These are phyloP conservation scores for Diutina mesorugosa DNA, from an alignment of 1,139 yeast genomes.

Conservation along the genomic window DNA sequence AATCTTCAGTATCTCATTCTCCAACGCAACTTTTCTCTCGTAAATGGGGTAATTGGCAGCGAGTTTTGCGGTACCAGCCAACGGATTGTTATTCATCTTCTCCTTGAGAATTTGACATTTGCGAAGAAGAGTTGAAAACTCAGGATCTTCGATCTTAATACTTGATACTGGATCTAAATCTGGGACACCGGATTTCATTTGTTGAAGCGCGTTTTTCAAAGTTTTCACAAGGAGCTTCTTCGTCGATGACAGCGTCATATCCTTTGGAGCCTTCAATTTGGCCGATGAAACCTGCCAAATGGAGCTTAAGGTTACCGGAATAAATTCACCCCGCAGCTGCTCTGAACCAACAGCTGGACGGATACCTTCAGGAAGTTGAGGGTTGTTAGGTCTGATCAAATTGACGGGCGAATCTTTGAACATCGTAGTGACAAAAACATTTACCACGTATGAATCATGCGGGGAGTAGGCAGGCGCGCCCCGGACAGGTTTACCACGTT, in stretches of 20 bases:
- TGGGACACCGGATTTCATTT: slow-evolving; percentile 75
- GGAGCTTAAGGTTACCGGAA: slow-evolving; percentile 75
- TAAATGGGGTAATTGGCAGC: slow-evolving; percentile 52
- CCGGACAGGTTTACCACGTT: slow-evolving; percentile 51
- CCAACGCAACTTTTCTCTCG: slow-evolving; percentile 48
- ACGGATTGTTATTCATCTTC: slow-evolving; percentile 57
- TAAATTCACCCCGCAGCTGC: slow-evolving; percentile 58
- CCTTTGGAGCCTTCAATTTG: slow-evolving; percentile 72
- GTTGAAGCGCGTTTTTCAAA: slow-evolving; percentile 61
- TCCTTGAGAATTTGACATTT: slow-evolving; percentile 76
- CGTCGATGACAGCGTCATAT: slow-evolving; percentile 56
- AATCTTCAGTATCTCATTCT: slow-evolving; percentile 45
- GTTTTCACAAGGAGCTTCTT: slow-evolving; percentile 67
- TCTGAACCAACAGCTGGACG: slow-evolving; percentile 71
- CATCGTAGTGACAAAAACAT: slow-evolving; percentile 71
- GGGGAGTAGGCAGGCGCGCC: slow-evolving; percentile 45
- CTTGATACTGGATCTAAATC: slow-evolving; percentile 78
- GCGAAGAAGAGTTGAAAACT: slow-evolving; percentile 54
- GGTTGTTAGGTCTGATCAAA: slow-evolving; percentile 58
- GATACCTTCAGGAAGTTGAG: slow-evolving; percentile 75
- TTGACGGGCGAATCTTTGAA: slow-evolving; percentile 66
- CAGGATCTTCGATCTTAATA: slow-evolving; percentile 81
- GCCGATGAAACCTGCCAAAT: slow-evolving; percentile 67
- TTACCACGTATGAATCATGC: slow-evolving; percentile 81
- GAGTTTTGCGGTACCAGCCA: slow-evolving; percentile 53